A percentile compares a stretch with the other conserved stretches of the same genome.
phyloP scores from a whole-genome alignment of 768 basidiomycete genomes.

The Tylopilus subfusipes region DNA sequence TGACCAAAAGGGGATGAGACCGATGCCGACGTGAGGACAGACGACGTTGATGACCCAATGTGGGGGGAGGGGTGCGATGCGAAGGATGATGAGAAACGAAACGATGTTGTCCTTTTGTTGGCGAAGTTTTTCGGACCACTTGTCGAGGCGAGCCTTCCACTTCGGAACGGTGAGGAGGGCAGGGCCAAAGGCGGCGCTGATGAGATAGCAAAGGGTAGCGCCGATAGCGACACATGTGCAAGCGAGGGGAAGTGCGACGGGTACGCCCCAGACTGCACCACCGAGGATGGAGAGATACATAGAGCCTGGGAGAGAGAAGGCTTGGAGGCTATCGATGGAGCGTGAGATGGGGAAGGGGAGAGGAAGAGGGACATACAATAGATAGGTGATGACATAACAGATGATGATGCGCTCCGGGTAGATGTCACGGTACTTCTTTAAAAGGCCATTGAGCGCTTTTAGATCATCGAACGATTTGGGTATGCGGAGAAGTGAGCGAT shows the following conservation, averaged over 20 bases:
- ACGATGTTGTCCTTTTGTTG: constrained; percentile 81
- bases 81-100: constrained; percentile 90
- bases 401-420: constrained; percentile 82
- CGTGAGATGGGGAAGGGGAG: constrained; percentile 7
- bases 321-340: constrained; percentile 66
- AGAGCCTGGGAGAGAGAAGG: constrained; percentile 93
- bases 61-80: constrained; percentile 91
- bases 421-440: constrained; percentile 90
- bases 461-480: constrained; percentile 88
- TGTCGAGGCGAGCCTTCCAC: constrained; percentile 79
- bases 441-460: constrained; percentile 75
- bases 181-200: constrained; percentile 89
- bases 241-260: constrained; percentile 81
- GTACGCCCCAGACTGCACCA: constrained; percentile 92
- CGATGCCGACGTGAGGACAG: constrained; percentile 89
- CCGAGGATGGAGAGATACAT: constrained; percentile 98
- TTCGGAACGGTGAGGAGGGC: constrained; percentile 84
- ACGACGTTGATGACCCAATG: constrained; percentile 96
- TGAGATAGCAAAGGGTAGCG: constrained; percentile 87
- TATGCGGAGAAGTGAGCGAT: constrained; percentile 72
- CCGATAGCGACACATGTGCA: constrained; percentile 91
- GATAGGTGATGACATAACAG: constrained; percentile 85
- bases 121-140: constrained; percentile 75
- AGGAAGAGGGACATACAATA: constrained; percentile 65
- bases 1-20: constrained; percentile 81